Conservation (phyloP, 768 basidiomycete species). For the Sporobolomyces roseus region DNA sequence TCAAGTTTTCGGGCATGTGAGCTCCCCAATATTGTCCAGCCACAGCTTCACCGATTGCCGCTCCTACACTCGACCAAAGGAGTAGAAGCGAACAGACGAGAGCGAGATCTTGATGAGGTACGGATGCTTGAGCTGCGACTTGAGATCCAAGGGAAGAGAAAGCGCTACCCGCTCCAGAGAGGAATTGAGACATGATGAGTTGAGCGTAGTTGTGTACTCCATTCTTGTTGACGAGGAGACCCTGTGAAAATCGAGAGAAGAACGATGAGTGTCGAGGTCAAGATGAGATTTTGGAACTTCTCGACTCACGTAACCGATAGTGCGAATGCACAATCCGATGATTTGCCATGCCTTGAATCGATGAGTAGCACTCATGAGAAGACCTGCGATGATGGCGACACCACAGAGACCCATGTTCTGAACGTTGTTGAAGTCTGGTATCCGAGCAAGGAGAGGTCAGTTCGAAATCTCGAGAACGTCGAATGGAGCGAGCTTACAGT, state of each 20-base stretch:
- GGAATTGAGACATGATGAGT: constrained; percentile 46
- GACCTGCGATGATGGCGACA: constrained; percentile 48
- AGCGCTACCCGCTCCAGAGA: constrained; percentile 46
- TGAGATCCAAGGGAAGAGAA: constrained; percentile 48
- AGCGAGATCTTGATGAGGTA: constrained; percentile 50
- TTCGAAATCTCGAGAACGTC: not conserved
- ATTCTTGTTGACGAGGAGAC: constrained; percentile 38
- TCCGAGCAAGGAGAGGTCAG: too few species aligned
- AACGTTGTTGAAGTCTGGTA: constrained; percentile 28
- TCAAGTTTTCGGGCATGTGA: constrained; percentile 40
- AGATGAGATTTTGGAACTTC: not conserved
- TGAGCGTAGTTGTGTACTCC: constrained; percentile 31
- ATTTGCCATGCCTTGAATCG: constrained; percentile 49
- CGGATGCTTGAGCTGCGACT: constrained; percentile 49
- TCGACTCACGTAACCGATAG: constrained; percentile 40
- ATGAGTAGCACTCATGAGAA: constrained; percentile 45
- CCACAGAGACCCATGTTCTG: constrained; percentile 39
- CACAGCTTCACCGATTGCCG: constrained; percentile 45
- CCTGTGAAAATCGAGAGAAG: constrained; percentile 3
- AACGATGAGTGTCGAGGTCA: not conserved
- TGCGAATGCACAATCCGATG: constrained; percentile 43
- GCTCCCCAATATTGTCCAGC: constrained; percentile 22
- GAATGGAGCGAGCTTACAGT: constrained; percentile 8
- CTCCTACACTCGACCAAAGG: constrained; percentile 48
- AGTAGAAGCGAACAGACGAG: constrained; percentile 47